Conservation (phyloP, 169 alveolate species). For the Eimeria zaria region DNA sequence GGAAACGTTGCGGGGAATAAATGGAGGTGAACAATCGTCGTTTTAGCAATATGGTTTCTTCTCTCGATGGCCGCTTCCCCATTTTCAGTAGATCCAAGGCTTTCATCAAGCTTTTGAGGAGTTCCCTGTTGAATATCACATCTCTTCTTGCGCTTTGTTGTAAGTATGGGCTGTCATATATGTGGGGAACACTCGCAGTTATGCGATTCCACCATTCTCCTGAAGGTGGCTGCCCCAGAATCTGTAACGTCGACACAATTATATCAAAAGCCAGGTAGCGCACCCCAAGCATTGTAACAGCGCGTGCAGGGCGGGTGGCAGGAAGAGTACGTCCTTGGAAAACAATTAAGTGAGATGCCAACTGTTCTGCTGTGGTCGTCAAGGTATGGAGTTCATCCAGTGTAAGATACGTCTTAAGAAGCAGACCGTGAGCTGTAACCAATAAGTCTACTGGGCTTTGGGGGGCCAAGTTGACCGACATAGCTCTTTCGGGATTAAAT, state of each 20-base stretch:
- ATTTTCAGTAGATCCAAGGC: not conserved
- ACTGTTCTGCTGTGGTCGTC: not conserved
- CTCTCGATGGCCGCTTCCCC: not conserved
- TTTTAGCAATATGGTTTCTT: not conserved
- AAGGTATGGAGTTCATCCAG: not conserved
- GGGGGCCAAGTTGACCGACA: not conserved
- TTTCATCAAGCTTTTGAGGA: not conserved
- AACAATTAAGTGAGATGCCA: not conserved
- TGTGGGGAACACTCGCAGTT: not conserved
- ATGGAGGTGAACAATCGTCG: not conserved
- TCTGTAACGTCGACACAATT: not conserved
- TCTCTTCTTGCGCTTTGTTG: not conserved
- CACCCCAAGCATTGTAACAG: constrained; percentile 21
- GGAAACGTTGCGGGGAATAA: not conserved
- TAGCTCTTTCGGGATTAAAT: not conserved
- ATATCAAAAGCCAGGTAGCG: not conserved
- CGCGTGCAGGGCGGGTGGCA: not conserved
- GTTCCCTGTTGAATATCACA: not conserved
- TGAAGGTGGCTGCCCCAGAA: not conserved
- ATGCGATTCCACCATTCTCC: not conserved
- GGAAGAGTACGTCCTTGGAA: not conserved
- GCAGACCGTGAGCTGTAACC: not conserved
- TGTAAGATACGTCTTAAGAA: not conserved
- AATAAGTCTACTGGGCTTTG: not conserved
- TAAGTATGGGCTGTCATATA: no score